A percentile compares a stretch with the other conserved stretches of the same genome.
Evolutionary conservation across 106 monocot genomes (phyloP).

Genomic region (Vanilla planifolia): DNA sequence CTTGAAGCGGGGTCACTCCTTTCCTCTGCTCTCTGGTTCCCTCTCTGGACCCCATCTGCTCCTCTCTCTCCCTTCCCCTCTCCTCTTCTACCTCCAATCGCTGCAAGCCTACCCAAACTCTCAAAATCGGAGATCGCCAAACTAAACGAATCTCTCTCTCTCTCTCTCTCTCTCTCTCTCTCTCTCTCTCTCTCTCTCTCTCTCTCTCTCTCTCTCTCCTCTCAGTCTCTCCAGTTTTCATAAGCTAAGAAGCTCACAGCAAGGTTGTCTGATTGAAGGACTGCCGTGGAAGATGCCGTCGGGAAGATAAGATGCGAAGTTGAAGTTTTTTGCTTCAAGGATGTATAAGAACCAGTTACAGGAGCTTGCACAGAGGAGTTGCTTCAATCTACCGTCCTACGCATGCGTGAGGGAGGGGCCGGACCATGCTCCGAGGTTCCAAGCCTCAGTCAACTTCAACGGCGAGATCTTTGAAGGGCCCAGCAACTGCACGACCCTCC

Average conservation of each 20-base stretch:
- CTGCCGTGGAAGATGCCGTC: too few species aligned
- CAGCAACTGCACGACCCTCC: conserved; percentile 44
- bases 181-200: too few species aligned
- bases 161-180: too few species aligned
- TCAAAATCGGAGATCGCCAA: too few species aligned
- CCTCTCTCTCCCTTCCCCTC: too few species aligned
- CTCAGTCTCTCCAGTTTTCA: background rate
- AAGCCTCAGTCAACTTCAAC: conserved; percentile 70
- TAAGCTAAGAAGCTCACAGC: background rate
- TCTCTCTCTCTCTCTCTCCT: too few species aligned
- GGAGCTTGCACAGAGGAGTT: conserved; percentile 82
- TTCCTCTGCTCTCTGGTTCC: background rate
- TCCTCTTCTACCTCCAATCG: background rate
- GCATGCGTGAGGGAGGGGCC: conserved; percentile 68
- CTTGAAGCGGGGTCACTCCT: background rate
- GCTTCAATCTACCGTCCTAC: conserved; percentile 78
- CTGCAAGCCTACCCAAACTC: background rate
- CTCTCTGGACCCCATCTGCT: background rate
- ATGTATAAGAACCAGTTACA: conserved; percentile 95
- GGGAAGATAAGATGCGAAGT: background rate
- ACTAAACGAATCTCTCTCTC: too few species aligned
- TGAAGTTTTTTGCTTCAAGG: background rate
- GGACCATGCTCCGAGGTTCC: conserved; percentile 78
- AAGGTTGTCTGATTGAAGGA: background rate
- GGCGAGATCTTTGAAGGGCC: conserved; percentile 72